Base-by-base conservation (phyloP, 441 rosid species). In the Eutrema salsugineum region DNA sequence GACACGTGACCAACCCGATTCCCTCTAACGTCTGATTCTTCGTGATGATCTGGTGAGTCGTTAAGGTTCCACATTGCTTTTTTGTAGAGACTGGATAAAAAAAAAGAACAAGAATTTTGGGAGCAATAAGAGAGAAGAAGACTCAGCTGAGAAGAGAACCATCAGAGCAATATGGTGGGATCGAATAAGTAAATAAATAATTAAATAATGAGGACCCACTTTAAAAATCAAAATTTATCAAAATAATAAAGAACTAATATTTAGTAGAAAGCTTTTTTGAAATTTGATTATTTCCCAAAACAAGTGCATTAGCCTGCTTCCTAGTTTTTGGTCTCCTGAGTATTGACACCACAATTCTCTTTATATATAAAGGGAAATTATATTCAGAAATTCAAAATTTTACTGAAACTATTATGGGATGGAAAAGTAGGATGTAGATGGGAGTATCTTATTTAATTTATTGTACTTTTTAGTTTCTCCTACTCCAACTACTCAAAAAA, bases 21-120 rank as follows among this genome's bases (percentile, higher is more conserved):
- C 0, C 88, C 83, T 70, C 80, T 88, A 17, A 48, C 88, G 35
- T 80, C 88, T 28, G 97, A 87, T 80, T 81, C 91, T 11, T 87
- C 85, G 54, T 78, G 83, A 74, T 64, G 88, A 83, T 83, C 79
- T 24, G 94, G 93, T 59, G 87, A 87, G 85, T 80, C 94, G 77
- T 93, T 91, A 44, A 93, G 90, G 85, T 93, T 84, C 98, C 98
- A 93, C 98, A 93, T 93, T 75, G 77, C 77, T 71, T 24, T 11
- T 9, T 10, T 12, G 5, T 1, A 14, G 40, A 38, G 11, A 20
- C n/a, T n/a, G 32, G 10, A 15, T n/a, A 36, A 36, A 15, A 33
- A 44, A n/a, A 6, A 10, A 40, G 14, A 16, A 17, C 2, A 27
- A 36, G 2, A 49, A 30, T 4, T 28, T 48, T 49, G 61, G 38